Base-by-base conservation (phyloP, 768 basidiomycete genomes). In the Leccinellum luteum region DNA sequence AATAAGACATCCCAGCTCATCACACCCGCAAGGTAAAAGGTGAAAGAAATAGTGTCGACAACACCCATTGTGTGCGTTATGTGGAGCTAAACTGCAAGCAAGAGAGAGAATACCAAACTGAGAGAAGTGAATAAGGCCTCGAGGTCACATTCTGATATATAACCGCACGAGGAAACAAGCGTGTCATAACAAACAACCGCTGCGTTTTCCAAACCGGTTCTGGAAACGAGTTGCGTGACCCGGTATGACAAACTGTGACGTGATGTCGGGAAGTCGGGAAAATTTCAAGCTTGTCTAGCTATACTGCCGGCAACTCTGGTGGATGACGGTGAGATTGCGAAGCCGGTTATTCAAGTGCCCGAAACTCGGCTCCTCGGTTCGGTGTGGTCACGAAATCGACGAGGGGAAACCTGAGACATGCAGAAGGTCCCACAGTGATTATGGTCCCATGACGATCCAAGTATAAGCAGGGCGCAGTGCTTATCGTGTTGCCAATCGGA, bases 1-100 rank as follows among this genome's bases (percentile, higher is more conserved):
- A 69, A 23, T 21, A 65, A 25, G 49, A 55, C 45, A n/a, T 69
- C 67, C 67, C 65, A 69, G 15, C 52, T 31, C 17, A 65, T 9
- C 3, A 69, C 25, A 13, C 61, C 41, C 1, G 41, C 54, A 15
- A 55, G 31, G 28, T 50, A 65, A 31, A 65, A 43, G 3, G 27
- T 27, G 15, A 44, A 49, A 2, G 68, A 58, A 13, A 68, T 2
- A 2, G 34, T 7, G 27, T 41, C 57, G 25, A 67, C 1, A 28
- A 67, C 21, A 0, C 51, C 55, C 67, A 69, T 69, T 14, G 34
- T 54, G 17, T 8, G 23, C 14, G 28, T 19, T 48, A 13, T 5
- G 44, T 45, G 23, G 47, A 10, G 15, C 47, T 28, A 2, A n/a
- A 50, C 10, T 2, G 9, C 17, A 32, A 25, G 1, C 30, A 10